Percentiles rank a stretch among this genome's conserved stretches.
These are phyloP conservation scores for Colletotrichum sojae DNA, from an alignment of 2,329 filamentous ascomycete species.

Conservation along the genomic window DNA sequence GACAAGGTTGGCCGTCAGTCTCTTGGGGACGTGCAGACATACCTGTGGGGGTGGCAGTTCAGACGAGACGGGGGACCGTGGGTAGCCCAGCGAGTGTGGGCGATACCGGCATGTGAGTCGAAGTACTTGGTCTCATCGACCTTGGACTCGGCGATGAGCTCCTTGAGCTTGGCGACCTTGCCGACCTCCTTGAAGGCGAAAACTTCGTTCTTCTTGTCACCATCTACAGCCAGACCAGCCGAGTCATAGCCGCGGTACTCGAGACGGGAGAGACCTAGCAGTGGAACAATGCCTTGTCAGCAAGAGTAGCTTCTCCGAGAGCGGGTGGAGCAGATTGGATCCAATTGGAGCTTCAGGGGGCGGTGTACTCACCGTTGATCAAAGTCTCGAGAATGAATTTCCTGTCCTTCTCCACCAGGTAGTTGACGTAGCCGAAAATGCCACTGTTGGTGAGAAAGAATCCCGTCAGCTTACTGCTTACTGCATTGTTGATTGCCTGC, in stretches of 20 bases:
- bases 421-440: slow-evolving; percentile 99
- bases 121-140: slow-evolving; percentile 93
- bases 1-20: slow-evolving; percentile 26
- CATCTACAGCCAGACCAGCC: slow-evolving; percentile 94
- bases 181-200: slow-evolving; percentile 99
- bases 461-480: slow-evolving; percentile 43
- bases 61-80: slow-evolving; percentile 92
- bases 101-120: slow-evolving; percentile 98
- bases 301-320: slow-evolving; percentile 34
- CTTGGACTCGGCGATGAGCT: slow-evolving; percentile 87
- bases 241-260: slow-evolving; percentile 99
- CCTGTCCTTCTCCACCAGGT: slow-evolving; percentile 98
- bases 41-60: slow-evolving; percentile 99
- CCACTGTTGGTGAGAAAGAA: slow-evolving; percentile 68
- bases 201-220: slow-evolving; percentile 99
- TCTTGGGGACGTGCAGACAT: slow-evolving; percentile 53
- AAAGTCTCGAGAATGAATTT: slow-evolving; percentile 96
- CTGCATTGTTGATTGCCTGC: slow-evolving; percentile 23
- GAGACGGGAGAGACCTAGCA: slow-evolving; percentile 87
- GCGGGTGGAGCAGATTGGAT: slow-evolving; percentile 30
- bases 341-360: slow-evolving; percentile 36
- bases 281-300: slow-evolving; percentile 47
- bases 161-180: slow-evolving; percentile 97
- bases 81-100: slow-evolving; percentile 99
- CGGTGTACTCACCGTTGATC: slow-evolving; percentile 83